Conservation (phyloP, 192 early-diverging fungal species). For the Paraglomus brasilianum region DNA sequence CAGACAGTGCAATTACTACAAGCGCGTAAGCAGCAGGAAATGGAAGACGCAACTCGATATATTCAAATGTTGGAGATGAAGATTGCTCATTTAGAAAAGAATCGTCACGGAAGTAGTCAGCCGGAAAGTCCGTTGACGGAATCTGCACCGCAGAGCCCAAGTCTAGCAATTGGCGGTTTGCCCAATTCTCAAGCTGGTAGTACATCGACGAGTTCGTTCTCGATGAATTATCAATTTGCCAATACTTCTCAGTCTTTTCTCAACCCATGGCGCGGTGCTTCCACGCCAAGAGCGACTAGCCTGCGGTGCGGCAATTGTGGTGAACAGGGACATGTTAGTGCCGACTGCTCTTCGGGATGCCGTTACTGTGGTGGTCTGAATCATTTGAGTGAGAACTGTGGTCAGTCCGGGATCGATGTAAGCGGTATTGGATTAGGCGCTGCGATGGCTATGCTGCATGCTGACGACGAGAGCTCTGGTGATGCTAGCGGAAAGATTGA, state of each 20-base stretch:
- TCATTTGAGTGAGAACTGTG: slow-evolving; percentile 44
- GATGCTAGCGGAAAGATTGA: too few species aligned
- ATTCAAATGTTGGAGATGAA: slow-evolving; percentile 43
- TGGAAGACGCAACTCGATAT: slow-evolving; percentile 52
- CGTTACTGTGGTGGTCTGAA: slow-evolving; percentile 39
- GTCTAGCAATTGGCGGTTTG: not conserved
- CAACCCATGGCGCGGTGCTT: slow-evolving; percentile 35
- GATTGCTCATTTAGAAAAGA: slow-evolving; percentile 40
- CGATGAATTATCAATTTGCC: slow-evolving; percentile 15
- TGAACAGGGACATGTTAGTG: slow-evolving; percentile 46
- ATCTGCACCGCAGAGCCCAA: slow-evolving; percentile 21
- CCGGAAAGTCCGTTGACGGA: slow-evolving; percentile 14
- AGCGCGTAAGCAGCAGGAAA: slow-evolving; percentile 46
- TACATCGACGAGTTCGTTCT: slow-evolving; percentile 29
- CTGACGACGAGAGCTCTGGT: too few species aligned
- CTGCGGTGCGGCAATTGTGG: slow-evolving; percentile 55
- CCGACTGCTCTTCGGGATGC: slow-evolving; percentile 44
- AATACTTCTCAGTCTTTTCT: slow-evolving; percentile 28
- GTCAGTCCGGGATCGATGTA: too few species aligned
- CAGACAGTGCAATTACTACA: slow-evolving; percentile 45
- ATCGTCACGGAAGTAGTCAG: slow-evolving; percentile 18
- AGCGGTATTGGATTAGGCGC: too few species aligned
- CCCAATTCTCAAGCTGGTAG: slow-evolving; percentile 34
- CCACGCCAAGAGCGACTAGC: slow-evolving; percentile 28
- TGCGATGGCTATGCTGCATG: too few species aligned